Conservation (phyloP, 2,329 filamentous ascomycete genomes). For the Aspergillus intermedius region DNA sequence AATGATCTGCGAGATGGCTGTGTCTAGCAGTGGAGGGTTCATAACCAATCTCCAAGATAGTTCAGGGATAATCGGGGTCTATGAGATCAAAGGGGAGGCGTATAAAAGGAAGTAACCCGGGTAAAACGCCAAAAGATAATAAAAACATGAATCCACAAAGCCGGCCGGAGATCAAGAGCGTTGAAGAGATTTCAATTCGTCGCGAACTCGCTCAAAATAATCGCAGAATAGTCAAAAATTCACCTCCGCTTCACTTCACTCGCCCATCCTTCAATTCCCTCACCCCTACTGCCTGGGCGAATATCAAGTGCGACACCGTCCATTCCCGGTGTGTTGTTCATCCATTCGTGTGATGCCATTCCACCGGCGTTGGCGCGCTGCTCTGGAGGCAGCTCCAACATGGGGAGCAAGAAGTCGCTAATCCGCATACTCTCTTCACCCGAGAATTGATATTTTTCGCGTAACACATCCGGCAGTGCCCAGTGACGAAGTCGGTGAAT, state of each 20-base stretch:
- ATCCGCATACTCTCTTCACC: slow-evolving; percentile 74
- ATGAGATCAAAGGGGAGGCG: too few species aligned
- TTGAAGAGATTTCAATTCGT: slow-evolving; percentile 12
- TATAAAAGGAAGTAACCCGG: too few species aligned
- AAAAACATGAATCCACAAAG: not conserved
- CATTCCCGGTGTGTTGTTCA: slow-evolving; percentile 86
- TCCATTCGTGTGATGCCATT: slow-evolving; percentile 79
- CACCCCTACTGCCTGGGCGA: slow-evolving; percentile 72
- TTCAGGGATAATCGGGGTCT: too few species aligned
- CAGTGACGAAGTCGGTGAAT: slow-evolving; percentile 95
- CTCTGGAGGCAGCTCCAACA: slow-evolving; percentile 84
- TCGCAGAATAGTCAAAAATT: slow-evolving; percentile 10
- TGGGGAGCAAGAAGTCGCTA: slow-evolving; percentile 75
- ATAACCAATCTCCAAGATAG: too few species aligned
- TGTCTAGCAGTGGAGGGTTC: too few species aligned
- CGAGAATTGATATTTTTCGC: slow-evolving; percentile 94
- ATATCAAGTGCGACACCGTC: slow-evolving; percentile 68
- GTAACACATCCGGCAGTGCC: slow-evolving; percentile 85
- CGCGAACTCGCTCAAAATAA: not conserved
- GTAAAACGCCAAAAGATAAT: too few species aligned
- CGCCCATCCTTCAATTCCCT: slow-evolving; percentile 92
- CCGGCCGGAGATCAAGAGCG: not conserved
- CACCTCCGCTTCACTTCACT: slow-evolving; percentile 78
- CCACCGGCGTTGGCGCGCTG: slow-evolving; percentile 91
- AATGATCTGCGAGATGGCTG: too few species aligned